Evolutionary conservation across 257 asterid species (phyloP).

Genomic region (Linderniella brevidens): DNA sequence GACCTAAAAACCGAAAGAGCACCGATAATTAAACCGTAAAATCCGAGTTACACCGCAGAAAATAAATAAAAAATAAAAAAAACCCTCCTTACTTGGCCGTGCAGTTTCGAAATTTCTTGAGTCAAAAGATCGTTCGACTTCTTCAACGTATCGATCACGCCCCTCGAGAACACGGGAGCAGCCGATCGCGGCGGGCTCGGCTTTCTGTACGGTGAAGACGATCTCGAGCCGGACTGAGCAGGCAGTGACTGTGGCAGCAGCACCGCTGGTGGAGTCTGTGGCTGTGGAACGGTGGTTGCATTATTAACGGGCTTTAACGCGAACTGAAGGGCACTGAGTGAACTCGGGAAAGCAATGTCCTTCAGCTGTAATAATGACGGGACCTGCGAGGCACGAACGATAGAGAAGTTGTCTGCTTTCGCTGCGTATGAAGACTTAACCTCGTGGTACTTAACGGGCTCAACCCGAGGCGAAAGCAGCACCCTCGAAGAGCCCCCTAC

Average conservation of each 20-base stretch:
- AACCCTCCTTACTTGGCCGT: conserved; percentile 30
- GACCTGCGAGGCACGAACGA: conserved; percentile 82
- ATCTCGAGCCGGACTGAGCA: conserved; percentile 46
- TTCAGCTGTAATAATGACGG: conserved; percentile 72
- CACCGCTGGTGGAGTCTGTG: conserved; percentile 12
- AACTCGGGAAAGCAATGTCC: conserved; percentile 85
- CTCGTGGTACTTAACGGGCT: conserved; percentile 79
- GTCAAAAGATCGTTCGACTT: conserved; percentile 56
- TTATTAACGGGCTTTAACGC: conserved; percentile 57
- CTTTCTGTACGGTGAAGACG: conserved; percentile 77
- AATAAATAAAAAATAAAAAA: conserved; percentile 10
- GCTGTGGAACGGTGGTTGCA: conserved; percentile 16
- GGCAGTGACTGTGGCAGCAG: conserved; percentile 4
- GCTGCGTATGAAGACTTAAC: conserved; percentile 34
- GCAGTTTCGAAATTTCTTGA: conserved; percentile 65
- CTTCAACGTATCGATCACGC: conserved; percentile 65
- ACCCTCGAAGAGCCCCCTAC: conserved; percentile 33
- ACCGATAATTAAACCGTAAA: conserved; percentile 5
- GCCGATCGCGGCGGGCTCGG: conserved; percentile 79
- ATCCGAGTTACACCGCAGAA: neutral
- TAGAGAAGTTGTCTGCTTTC: conserved; percentile 27
- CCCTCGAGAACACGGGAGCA: conserved; percentile 66
- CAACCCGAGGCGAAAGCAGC: conserved; percentile 50
- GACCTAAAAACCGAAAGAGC: conserved; percentile 17
- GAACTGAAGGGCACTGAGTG: conserved; percentile 74